These are phyloP conservation scores for Cladophialophora exuberans DNA, from an alignment of 2,329 filamentous ascomycete genomes.

Conservation along the genomic window DNA sequence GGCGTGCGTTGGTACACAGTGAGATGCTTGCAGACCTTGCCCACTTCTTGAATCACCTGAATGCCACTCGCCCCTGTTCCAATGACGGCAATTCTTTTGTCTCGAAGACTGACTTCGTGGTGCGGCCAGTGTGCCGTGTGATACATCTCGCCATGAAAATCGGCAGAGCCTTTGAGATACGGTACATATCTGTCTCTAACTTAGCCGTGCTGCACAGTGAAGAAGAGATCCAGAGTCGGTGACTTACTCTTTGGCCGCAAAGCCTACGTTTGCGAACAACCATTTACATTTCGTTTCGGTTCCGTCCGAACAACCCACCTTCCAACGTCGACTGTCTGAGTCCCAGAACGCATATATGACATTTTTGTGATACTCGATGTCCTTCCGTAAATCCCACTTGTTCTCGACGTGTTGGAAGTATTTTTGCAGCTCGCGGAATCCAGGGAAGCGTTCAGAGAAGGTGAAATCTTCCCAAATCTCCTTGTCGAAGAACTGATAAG, in stretches of 20 bases:
- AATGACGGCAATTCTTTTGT: constrained; percentile 64
- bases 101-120: constrained; percentile 56
- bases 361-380: constrained; percentile 41
- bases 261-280: constrained; percentile 46
- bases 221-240: constrained; percentile 40
- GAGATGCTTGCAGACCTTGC: constrained; percentile 31
- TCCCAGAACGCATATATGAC: constrained; percentile 44
- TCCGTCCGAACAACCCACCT: constrained; percentile 50
- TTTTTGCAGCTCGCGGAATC: constrained; percentile 39
- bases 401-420: constrained; percentile 55
- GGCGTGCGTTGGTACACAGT: constrained; percentile 53
- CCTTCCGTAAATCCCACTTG: constrained; percentile 48
- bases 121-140: constrained; percentile 66
- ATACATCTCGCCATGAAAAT: constrained; percentile 61
- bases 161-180: constrained; percentile 60
- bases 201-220: constrained; percentile 41
- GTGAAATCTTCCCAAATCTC: constrained; percentile 51
- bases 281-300: constrained; percentile 42
- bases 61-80: constrained; percentile 62
- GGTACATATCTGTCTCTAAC: constrained; percentile 56
- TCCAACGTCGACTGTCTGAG: constrained; percentile 40
- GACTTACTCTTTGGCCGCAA: constrained; percentile 53
- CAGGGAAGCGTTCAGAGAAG: constrained; percentile 48
- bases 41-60: constrained; percentile 37
- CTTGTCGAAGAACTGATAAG: constrained; percentile 58